phyloP scores from a whole-genome alignment of 352 stramenopile species.

The Globisporangium mamillatum region DNA sequence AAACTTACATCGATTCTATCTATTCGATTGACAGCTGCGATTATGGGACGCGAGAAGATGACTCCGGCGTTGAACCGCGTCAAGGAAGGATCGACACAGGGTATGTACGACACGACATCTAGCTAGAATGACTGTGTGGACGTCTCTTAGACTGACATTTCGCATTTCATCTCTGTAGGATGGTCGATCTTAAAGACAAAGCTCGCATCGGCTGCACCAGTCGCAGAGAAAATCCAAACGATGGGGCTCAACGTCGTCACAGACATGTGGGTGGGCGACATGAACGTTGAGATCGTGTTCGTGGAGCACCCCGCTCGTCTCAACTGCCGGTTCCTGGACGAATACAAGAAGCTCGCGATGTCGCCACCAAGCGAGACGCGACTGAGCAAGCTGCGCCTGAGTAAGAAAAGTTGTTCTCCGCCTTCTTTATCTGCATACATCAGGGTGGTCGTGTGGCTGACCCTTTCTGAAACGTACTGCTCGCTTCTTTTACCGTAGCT shows the following conservation, averaged over 20 bases:
- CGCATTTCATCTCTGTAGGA: slow-evolving; percentile 16
- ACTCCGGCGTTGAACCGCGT: slow-evolving; percentile 54
- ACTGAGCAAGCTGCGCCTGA: slow-evolving; percentile 38
- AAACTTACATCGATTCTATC: neutral
- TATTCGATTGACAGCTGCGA: slow-evolving; percentile 28
- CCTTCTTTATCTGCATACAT: neutral
- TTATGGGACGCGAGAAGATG: slow-evolving; percentile 40
- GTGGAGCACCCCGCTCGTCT: slow-evolving; percentile 40
- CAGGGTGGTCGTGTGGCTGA: neutral
- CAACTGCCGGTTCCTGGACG: slow-evolving; percentile 54
- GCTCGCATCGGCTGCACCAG: slow-evolving; percentile 58
- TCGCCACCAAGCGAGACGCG: slow-evolving; percentile 25
- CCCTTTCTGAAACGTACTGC: neutral
- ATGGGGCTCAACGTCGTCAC: slow-evolving; percentile 74
- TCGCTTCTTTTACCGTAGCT: slow-evolving; percentile 5
- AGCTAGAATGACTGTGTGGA: neutral
- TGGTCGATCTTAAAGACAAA: slow-evolving; percentile 83
- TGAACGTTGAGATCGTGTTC: slow-evolving; percentile 46
- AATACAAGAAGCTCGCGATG: slow-evolving; percentile 41
- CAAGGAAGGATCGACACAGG: slow-evolving; percentile 72
- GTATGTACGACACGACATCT: neutral
- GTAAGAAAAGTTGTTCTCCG: slow-evolving; percentile 20
- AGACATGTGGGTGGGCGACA: slow-evolving; percentile 60
- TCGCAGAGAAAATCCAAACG: slow-evolving; percentile 71
- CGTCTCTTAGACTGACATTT: neutral